These are phyloP conservation scores for Mucor irregularis DNA, from an alignment of 371 early-diverging fungal species.

Conservation along the genomic window DNA sequence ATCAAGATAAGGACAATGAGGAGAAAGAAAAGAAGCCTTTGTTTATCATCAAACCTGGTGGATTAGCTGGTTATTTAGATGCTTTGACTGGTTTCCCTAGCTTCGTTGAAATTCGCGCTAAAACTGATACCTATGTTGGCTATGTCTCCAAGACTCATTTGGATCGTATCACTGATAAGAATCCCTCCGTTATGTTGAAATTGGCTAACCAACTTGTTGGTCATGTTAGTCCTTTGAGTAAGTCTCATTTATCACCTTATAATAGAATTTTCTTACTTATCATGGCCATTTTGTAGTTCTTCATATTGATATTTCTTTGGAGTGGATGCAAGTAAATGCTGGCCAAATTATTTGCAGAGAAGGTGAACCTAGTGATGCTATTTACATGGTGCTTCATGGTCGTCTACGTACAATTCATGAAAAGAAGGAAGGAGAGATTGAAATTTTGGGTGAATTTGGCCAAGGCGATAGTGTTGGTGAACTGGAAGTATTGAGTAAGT, in stretches of 20 bases:
- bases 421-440: constrained; percentile 63
- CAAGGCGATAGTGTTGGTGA: constrained; percentile 95
- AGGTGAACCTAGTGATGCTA: constrained; percentile 83
- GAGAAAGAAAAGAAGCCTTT: constrained; percentile 46
- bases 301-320: constrained; percentile 93
- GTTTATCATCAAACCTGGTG: constrained; percentile 82
- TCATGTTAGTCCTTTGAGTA: constrained; percentile 79
- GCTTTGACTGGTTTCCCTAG: constrained; percentile 91
- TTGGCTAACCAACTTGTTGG: constrained; percentile 87
- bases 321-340: constrained; percentile 93
- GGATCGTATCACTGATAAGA: constrained; percentile 82
- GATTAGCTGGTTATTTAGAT: constrained; percentile 89
- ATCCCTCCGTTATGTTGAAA: constrained; percentile 81
- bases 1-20: constrained; percentile 15
- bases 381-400: constrained; percentile 93
- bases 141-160: constrained; percentile 80
- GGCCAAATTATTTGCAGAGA: constrained; percentile 91
- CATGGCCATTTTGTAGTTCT: constrained; percentile 63
- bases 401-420: constrained; percentile 86
- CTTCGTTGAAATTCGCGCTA: constrained; percentile 81
- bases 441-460: constrained; percentile 92
- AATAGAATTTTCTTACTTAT: not conserved
- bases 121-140: constrained; percentile 82
- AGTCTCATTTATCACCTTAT: constrained; percentile 16
- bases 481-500: constrained; percentile 82